Base-by-base conservation (phyloP, 2,329 filamentous ascomycete genomes). In the Microdochium bolleyi region DNA sequence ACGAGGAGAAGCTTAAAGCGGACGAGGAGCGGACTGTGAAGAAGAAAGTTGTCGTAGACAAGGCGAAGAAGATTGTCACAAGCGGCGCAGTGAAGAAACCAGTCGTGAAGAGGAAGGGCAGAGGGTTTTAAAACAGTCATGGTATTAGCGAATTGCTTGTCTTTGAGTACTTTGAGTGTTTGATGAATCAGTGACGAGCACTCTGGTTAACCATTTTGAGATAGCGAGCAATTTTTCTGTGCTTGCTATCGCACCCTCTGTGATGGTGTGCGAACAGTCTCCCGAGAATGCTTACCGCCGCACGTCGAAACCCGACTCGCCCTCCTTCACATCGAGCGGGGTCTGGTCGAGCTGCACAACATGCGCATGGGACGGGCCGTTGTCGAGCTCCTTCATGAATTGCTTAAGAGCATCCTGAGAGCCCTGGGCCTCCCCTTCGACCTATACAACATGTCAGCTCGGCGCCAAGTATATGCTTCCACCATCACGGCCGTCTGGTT, bases 341-440 rank as follows among this genome's bases (percentile, higher is more conserved):
- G 84, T 80, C 57, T 84, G 82, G 57, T 92, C 85, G 8, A 96
- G 72, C 60, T 85, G 84, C 37, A 83, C 82, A 0, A 97, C 92
- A 24, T 79, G 79, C 1, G 92, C 85, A 52, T 82, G 76, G 1
- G 76, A 73, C 0, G 92, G 92, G 0, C 92, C 92, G 51, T 82
- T 78, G 62, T 90, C 79, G 49, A 96, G 73, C 56, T 89, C 84
- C 59, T 86, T 82, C 34, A 95, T 71, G 58, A 96, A 87, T 52
- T 83, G 79, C 51, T 83, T 70, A 24, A 97, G 67, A 2, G 78
- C 70, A 1, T 82, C 77, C 1, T 84, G 76, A 2, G 80, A 75
- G 27, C 90, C 92, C 66, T 97, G 92, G 4, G 86, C 91, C 71
- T 96, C 92, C 24, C 92, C 92, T 64, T 89, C 83, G 49, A 97